Evolutionary conservation across 2,329 filamentous ascomycete genomes (phyloP), one percentile per base, ranked within the genome.

Genomic region (Microdochium trichocladiopsis): DNA sequence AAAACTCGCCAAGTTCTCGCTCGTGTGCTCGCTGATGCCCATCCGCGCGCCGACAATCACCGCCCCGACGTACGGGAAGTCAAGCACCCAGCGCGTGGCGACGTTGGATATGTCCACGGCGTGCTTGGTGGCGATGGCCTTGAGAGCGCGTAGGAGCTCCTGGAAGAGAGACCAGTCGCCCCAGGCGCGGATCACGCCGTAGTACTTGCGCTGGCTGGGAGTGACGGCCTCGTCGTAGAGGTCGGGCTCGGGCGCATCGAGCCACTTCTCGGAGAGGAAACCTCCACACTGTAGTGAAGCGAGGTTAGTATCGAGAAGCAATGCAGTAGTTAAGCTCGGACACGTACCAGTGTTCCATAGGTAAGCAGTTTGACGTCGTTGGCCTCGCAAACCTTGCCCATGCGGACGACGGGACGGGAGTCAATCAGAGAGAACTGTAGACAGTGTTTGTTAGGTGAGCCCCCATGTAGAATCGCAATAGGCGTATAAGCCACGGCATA

Each of bases 121-220:
- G 51, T 68, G 56, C 51, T 62, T 65, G 3, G 33, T 14, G 10
- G 61, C 64, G n/a, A 61, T 52, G 1, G 41, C 3, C 6, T 54
- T 54, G 25, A 69, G 60, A 4, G 50, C 52, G 2, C n/a, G 14
- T 4, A 69, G 58, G 2, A 69, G 54, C 2, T 9, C 18, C 33
- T 68, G 67, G 55, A 68, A 68, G 2, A 61, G 56, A 5, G 43
- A 14, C 66, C 66, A 69, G 25, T 54, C 56, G 10, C 58, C 62
- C 66, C 65, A 69, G 23, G 51, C 58, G 2, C 43, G 54, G 11
- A 69, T 66, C 57, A 67, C 62, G 50, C 63, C 65, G 48, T 66
- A 52, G 47, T 68, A 69, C 57, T 71, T 69, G 48, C 68, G 61
- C 50, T 71, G 69, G 4, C 67, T 69, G 2, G 67, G 68, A 1